Evolutionary conservation across 108 stramenopile species (phyloP).

Genomic region (Discostella stelligeroides): DNA sequence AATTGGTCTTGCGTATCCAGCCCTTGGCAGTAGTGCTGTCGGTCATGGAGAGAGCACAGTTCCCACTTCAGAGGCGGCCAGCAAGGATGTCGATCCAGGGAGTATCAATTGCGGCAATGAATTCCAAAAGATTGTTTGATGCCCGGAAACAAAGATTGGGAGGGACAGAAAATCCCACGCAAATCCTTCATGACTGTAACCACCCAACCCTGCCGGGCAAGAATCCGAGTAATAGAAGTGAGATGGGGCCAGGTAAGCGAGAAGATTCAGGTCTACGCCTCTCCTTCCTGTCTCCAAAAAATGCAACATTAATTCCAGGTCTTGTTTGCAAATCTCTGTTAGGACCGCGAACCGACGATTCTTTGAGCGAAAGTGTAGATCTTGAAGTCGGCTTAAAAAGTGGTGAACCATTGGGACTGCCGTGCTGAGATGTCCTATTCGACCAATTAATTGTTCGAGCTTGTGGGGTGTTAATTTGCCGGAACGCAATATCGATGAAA

Average conservation of each 20-base stretch:
- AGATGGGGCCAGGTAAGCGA: background rate
- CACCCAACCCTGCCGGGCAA: background rate
- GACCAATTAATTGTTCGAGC: too few species aligned
- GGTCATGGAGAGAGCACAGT: too few species aligned
- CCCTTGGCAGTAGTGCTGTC: conserved; percentile 24
- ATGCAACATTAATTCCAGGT: background rate
- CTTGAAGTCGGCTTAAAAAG: too few species aligned
- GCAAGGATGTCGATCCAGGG: conserved; percentile 11
- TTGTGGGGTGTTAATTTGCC: too few species aligned
- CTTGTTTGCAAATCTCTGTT: background rate
- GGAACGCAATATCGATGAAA: too few species aligned
- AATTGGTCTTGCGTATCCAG: conserved; percentile 23
- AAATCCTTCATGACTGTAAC: background rate
- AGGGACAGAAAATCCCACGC: conserved; percentile 13
- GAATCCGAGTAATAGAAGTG: background rate
- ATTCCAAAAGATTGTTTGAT: conserved; percentile 12
- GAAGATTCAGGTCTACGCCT: background rate
- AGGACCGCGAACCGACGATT: too few species aligned
- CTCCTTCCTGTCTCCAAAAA: background rate
- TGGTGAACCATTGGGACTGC: too few species aligned
- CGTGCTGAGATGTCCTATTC: too few species aligned
- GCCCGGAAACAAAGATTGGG: conserved; percentile 1
- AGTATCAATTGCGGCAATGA: background rate
- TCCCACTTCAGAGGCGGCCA: background rate
- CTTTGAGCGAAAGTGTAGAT: too few species aligned